A percentile compares a stretch with the other conserved stretches of the same genome.
Conservation (phyloP, 2,329 filamentous ascomycete genomes). For the Stemphylium vesicarium region DNA sequence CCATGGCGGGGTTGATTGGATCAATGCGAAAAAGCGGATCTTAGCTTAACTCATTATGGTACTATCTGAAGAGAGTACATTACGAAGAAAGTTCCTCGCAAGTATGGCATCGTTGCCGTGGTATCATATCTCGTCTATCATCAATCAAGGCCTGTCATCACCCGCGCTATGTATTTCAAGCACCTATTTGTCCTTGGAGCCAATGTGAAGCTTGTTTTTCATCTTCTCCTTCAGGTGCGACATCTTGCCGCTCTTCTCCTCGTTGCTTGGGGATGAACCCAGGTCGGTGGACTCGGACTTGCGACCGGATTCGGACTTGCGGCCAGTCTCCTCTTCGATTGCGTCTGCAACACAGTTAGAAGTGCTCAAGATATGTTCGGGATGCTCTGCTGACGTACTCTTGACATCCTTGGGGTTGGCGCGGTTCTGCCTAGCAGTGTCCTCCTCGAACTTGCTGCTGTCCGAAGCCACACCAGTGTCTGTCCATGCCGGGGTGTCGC, state of each 20-base stretch:
- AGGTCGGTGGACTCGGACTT: conserved; percentile 34
- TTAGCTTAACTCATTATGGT: conserved; percentile 8
- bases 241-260: conserved; percentile 52
- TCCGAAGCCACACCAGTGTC: conserved; percentile 57
- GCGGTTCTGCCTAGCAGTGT: conserved; percentile 58
- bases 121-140: conserved; percentile 31
- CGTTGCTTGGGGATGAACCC: conserved; percentile 20
- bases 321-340: conserved; percentile 60
- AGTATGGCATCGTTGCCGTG: conserved; percentile 19
- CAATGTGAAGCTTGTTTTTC: conserved; percentile 70
- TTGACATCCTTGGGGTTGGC: conserved; percentile 55
- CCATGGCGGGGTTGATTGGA: conserved; percentile 26
- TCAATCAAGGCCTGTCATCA: conserved; percentile 1
- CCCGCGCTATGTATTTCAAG: not conserved
- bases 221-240: conserved; percentile 66
- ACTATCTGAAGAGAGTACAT: conserved; percentile 6
- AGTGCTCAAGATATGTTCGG: conserved; percentile 29
- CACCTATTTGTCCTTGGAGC: conserved; percentile 41
- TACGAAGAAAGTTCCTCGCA: conserved; percentile 7
- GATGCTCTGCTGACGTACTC: conserved; percentile 33
- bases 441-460: conserved; percentile 68
- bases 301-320: conserved; percentile 49
- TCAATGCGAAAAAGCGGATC: not conserved
- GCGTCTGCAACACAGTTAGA: conserved; percentile 55
- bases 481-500: conserved; percentile 56